These are phyloP conservation scores for Flagelloscypha sp. DNA, from an alignment of 768 basidiomycete genomes.

Conservation along the genomic window DNA sequence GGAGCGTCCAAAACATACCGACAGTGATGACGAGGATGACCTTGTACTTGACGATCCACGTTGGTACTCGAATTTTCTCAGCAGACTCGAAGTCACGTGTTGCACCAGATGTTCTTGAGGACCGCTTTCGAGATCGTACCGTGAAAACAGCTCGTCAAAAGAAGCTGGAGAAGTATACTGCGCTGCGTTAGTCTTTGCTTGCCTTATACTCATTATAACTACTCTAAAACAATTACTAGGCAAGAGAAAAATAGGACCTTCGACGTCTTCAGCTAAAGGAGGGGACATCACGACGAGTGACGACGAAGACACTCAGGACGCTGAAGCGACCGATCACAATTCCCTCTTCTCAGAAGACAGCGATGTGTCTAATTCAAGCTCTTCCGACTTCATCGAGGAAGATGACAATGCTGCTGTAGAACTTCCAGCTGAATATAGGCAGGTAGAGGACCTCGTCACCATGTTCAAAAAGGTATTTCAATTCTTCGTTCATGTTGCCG, in stretches of 20 bases:
- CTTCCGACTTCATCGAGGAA: conserved; percentile 49
- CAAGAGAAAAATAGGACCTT: conserved; percentile 33
- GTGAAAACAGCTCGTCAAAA: conserved; percentile 55
- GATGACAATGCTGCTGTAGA: conserved; percentile 42
- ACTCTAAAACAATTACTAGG: no score
- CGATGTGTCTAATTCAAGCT: conserved; percentile 23
- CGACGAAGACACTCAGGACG: conserved; percentile 9
- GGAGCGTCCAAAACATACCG: no score
- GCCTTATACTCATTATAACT: conserved; percentile 5
- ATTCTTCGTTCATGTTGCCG: conserved; percentile 76
- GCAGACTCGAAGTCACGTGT: conserved; percentile 2
- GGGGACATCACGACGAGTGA: conserved; percentile 9
- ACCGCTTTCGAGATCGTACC: conserved; percentile 51
- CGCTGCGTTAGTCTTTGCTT: conserved; percentile 37
- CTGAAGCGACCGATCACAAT: conserved; percentile 21
- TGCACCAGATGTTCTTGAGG: conserved; percentile 49
- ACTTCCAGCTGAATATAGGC: conserved; percentile 75
- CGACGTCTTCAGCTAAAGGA: conserved; percentile 22
- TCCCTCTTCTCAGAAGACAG: conserved; percentile 31
- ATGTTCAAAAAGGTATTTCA: conserved; percentile 89
- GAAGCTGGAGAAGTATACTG: conserved; percentile 59
- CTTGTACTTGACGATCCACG: conserved; percentile 48
- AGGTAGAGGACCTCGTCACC: conserved; percentile 65
- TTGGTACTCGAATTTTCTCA: conserved; percentile 21
- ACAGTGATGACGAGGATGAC: conserved; percentile 6